Conservation (phyloP, 345 rosid species). For the Cardiospermum halicacabum region DNA sequence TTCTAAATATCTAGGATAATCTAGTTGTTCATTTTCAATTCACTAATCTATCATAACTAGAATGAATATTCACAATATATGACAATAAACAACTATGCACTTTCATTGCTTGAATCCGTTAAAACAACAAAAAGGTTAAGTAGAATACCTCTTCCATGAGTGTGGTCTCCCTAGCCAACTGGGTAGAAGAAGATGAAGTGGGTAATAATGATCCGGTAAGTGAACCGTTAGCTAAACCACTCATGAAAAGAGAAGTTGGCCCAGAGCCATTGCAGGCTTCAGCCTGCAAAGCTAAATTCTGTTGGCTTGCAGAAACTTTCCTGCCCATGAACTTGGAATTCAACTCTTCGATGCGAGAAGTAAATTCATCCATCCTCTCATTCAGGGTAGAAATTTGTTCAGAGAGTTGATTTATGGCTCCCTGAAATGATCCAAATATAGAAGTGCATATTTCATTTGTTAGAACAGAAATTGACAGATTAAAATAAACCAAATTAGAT, state of each 20-base stretch:
- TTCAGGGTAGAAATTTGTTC: constrained; percentile 94
- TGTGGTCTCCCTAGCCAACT: constrained; percentile 73
- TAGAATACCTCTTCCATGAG: constrained; percentile 84
- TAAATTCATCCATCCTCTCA: constrained; percentile 94
- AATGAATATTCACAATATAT: not conserved
- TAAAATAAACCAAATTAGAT: too few species aligned
- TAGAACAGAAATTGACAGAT: too few species aligned
- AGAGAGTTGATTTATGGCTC: constrained; percentile 78
- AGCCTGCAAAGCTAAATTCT: constrained; percentile 59
- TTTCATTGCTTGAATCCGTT: not conserved
- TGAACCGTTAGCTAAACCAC: constrained; percentile 56
- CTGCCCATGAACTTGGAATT: constrained; percentile 60
- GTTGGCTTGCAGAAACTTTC: constrained; percentile 71
- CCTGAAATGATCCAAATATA: constrained; percentile 42
- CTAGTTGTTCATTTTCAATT: not conserved
- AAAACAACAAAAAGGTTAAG: not conserved
- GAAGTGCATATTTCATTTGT: too few species aligned
- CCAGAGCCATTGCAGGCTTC: constrained; percentile 80
- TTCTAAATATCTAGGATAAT: not conserved
- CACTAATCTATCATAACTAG: not conserved
- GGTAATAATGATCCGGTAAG: constrained; percentile 53
- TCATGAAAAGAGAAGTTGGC: constrained; percentile 48
- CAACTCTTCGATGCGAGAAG: constrained; percentile 77
- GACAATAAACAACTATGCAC: not conserved
- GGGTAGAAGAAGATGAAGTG: constrained; percentile 75